These are phyloP conservation scores for Aphanocladium album DNA, from an alignment of 2,329 filamentous ascomycete species.

Conservation along the genomic window DNA sequence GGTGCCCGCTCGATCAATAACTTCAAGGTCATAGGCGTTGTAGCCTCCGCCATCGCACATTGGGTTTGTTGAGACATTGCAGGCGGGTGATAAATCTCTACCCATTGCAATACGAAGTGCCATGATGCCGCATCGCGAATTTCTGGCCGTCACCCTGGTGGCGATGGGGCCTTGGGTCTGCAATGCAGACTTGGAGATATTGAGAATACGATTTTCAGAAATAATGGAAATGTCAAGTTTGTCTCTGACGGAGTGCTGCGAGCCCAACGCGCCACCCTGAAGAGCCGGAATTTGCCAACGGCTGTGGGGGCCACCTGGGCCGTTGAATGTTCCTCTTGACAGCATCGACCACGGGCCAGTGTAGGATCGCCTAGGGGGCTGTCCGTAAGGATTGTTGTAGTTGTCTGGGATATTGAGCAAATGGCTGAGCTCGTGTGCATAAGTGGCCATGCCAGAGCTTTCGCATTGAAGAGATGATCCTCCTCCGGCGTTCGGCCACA, in stretches of 20 bases:
- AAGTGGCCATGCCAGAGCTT: slow-evolving; percentile 48
- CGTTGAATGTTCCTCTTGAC: slow-evolving; percentile 47
- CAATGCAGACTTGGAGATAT: slow-evolving; percentile 39
- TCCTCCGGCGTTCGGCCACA: slow-evolving; percentile 50
- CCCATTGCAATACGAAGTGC: slow-evolving; percentile 44
- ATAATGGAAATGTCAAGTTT: slow-evolving; percentile 48
- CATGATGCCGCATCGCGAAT: slow-evolving; percentile 39
- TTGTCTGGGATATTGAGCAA: slow-evolving; percentile 49
- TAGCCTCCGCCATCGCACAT: slow-evolving; percentile 48
- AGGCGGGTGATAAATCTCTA: slow-evolving; percentile 39
- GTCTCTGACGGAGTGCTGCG: slow-evolving; percentile 48
- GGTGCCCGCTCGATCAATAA: slow-evolving; percentile 49
- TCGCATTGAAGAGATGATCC: slow-evolving; percentile 50
- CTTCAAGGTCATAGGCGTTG: slow-evolving; percentile 48
- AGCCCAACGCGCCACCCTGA: slow-evolving; percentile 44
- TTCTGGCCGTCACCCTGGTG: slow-evolving; percentile 42
- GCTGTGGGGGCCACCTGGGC: slow-evolving; percentile 47
- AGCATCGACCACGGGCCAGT: slow-evolving; percentile 51
- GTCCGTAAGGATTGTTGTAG: slow-evolving; percentile 49
- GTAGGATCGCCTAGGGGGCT: slow-evolving; percentile 41
- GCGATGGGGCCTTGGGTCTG: slow-evolving; percentile 38
- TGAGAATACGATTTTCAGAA: slow-evolving; percentile 36
- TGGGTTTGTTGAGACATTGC: slow-evolving; percentile 35
- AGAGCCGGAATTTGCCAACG: slow-evolving; percentile 48
- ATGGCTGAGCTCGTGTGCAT: slow-evolving; percentile 49